These are phyloP conservation scores for Cucumis sativus DNA, from an alignment of 306 rosid genomes.

Conservation along the genomic window Cucumber_9930_V3 NC_026655.2:11017001-11017500, in stretches of 20 bases:
- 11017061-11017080: neutral
- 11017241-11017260: neutral
- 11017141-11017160: neutral
- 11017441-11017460: neutral
- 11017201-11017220: neutral
- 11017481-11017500: neutral
- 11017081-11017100: neutral
- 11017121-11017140: neutral
- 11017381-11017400: neutral
- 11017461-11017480: neutral
- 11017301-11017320: neutral
- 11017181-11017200: neutral
- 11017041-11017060: neutral
- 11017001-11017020: neutral
- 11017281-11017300: neutral
- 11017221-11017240: neutral
- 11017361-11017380: neutral
- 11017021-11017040: neutral
- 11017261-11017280: neutral
- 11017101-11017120: neutral
- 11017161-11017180: neutral
- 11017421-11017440: neutral
- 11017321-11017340: neutral
- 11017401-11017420: neutral
- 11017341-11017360: neutral